phyloP scores from a whole-genome alignment of 2,329 filamentous ascomycete species.

The Neonectria sp. region DNA sequence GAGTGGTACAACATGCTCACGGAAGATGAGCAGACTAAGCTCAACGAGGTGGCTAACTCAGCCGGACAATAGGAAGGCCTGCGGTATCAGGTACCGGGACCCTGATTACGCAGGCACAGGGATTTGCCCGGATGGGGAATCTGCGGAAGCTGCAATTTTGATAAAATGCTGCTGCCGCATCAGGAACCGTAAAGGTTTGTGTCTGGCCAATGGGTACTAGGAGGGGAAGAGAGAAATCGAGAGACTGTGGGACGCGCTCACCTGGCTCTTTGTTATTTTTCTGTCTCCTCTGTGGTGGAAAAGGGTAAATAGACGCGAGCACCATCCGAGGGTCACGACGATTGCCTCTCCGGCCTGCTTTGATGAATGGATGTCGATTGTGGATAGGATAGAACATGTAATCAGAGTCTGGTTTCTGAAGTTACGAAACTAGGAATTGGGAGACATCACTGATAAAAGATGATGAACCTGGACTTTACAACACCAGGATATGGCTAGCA shows the following conservation, averaged over 20 bases:
- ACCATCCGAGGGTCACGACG: conserved; percentile 10
- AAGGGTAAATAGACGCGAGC: conserved; percentile 34
- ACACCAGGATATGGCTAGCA: not conserved
- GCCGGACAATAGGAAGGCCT: conserved; percentile 49
- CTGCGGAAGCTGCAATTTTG: conserved; percentile 20
- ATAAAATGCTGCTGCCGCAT: conserved; percentile 3
- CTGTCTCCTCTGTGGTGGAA: conserved; percentile 16
- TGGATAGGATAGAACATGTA: conserved; percentile 39
- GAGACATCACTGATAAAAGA: not conserved
- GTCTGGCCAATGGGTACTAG: not conserved
- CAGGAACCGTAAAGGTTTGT: not conserved
- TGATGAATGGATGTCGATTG: conserved; percentile 42
- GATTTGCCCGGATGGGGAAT: conserved; percentile 28
- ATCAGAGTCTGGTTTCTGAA: conserved; percentile 17
- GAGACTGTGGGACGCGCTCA: conserved; percentile 13
- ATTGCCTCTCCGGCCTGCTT: conserved; percentile 21
- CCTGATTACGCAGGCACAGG: conserved; percentile 12
- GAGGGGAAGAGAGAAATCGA: not conserved
- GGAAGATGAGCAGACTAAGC: conserved; percentile 70
- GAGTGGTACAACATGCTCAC: conserved; percentile 70
- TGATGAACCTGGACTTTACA: not conserved
- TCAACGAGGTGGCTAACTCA: conserved; percentile 65
- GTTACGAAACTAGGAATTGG: not conserved
- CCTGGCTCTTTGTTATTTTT: conserved; percentile 22
- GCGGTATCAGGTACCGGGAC: conserved; percentile 18